These are phyloP conservation scores for Rhodotorula sp. DNA, from an alignment of 1,284 basidiomycete species.

Conservation along the genomic window DNA sequence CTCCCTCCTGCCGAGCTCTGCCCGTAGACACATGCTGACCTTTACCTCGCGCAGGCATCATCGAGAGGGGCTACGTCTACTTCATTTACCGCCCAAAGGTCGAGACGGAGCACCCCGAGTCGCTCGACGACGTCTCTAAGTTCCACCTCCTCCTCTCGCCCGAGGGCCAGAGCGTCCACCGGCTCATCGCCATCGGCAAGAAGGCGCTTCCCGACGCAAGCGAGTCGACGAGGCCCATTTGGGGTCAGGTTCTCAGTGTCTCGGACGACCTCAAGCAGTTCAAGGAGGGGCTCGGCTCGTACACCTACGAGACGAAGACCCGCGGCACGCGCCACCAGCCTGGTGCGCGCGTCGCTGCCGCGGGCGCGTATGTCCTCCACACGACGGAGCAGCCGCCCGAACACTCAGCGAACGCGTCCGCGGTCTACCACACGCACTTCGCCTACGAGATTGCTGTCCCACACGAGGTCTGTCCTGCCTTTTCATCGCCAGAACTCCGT, in stretches of 20 bases:
- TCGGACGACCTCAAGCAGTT: conserved; percentile 60
- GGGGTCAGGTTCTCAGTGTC: conserved; percentile 48
- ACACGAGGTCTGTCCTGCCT: conserved; percentile 41
- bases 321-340: conserved; percentile 60
- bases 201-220: conserved; percentile 63
- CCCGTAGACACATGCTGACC: too few species aligned
- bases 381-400: conserved; percentile 49
- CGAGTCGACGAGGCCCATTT: conserved; percentile 24
- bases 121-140: conserved; percentile 63
- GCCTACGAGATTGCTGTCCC: conserved; percentile 65
- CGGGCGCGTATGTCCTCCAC: conserved; percentile 67
- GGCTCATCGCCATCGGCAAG: conserved; percentile 64
- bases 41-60: conserved; percentile 41
- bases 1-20: not conserved
- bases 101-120: conserved; percentile 60
- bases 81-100: conserved; percentile 69
- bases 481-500: not conserved
- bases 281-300: conserved; percentile 60
- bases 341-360: conserved; percentile 61
- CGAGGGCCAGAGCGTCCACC: conserved; percentile 58
- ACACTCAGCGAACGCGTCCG: conserved; percentile 43
- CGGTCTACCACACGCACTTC: conserved; percentile 57
- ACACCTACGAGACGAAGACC: conserved; percentile 67
- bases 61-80: conserved; percentile 57
- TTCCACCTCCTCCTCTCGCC: conserved; percentile 66